Percentiles rank a stretch among this genome's conserved stretches.
Conservation (phyloP, 202 grass and related monocot genomes). For the Schoenoplectus triqueter region DNA sequence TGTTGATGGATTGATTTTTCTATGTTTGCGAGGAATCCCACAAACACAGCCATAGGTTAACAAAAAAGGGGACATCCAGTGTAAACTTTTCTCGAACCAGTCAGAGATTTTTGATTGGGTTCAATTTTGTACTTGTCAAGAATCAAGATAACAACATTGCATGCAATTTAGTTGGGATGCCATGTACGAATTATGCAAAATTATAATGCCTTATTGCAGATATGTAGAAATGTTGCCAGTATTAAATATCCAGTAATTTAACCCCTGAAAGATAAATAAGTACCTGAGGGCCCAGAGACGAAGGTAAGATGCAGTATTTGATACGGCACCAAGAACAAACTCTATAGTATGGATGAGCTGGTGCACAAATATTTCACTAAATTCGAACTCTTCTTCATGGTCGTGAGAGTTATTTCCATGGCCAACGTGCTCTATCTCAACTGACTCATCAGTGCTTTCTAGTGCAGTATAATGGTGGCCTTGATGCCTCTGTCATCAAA, state of each 20-base stretch:
- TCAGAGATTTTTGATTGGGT: neutral
- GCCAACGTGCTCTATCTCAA: constrained; percentile 56
- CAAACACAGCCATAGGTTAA: neutral
- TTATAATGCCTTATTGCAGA: neutral
- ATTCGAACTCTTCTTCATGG: constrained; percentile 90
- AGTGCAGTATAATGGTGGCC: constrained; percentile 66
- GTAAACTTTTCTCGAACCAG: neutral
- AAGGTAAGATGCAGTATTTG: constrained; percentile 99
- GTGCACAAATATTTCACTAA: constrained; percentile 93
- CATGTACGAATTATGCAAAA: neutral
- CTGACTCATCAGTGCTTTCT: constrained; percentile 61
- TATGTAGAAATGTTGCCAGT: neutral
- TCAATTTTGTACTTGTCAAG: neutral
- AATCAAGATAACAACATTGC: neutral
- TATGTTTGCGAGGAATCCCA: neutral
- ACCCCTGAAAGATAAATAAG: neutral
- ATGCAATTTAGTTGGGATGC: neutral
- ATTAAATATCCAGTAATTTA: neutral
- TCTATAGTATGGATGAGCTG: constrained; percentile 97
- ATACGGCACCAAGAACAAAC: constrained; percentile 97
- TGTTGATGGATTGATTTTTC: neutral
- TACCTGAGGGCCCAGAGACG: constrained; percentile 98
- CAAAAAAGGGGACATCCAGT: constrained; percentile 1
- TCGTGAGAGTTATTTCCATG: constrained; percentile 54
- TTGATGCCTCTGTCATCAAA: constrained; percentile 68